A percentile compares a stretch with the other conserved stretches of the same genome.
Evolutionary conservation across 805 yeast species (phyloP).

Genomic region (Wickerhamiella sorbophila): DNA sequence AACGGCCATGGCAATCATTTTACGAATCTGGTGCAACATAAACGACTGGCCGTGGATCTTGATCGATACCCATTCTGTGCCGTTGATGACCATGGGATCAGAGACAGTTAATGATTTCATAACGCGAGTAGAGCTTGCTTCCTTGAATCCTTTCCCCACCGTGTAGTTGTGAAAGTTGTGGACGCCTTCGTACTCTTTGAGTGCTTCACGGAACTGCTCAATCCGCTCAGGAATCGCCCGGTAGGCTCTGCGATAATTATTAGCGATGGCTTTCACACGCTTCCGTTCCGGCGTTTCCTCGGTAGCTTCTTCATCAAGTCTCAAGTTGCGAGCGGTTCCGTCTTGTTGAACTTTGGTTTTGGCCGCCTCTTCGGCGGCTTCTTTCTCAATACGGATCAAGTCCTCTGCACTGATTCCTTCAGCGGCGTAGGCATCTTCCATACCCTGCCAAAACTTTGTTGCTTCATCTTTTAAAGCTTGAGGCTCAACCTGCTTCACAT

Average conservation of each 20-base stretch:
- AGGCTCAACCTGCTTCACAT: slow-evolving; percentile 40
- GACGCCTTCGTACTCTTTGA: slow-evolving; percentile 65
- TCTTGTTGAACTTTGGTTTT: slow-evolving; percentile 14
- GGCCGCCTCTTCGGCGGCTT: slow-evolving; percentile 3
- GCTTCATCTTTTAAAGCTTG: slow-evolving; percentile 56
- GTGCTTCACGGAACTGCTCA: slow-evolving; percentile 46
- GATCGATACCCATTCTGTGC: slow-evolving; percentile 91
- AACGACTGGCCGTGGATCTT: slow-evolving; percentile 97
- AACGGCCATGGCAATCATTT: slow-evolving; percentile 93
- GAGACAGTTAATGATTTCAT: slow-evolving; percentile 70
- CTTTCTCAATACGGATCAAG: slow-evolving; percentile 2
- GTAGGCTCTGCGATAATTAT: slow-evolving; percentile 49
- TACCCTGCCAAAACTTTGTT: slow-evolving; percentile 52
- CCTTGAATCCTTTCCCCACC: slow-evolving; percentile 64
- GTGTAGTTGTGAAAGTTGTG: slow-evolving; percentile 90
- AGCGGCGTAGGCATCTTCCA: slow-evolving; percentile 27
- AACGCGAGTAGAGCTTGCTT: slow-evolving; percentile 69
- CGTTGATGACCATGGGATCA: slow-evolving; percentile 82
- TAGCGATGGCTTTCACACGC: slow-evolving; percentile 48
- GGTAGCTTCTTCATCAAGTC: background rate
- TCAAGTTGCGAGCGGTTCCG: slow-evolving; percentile 4
- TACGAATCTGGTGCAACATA: slow-evolving; percentile 95
- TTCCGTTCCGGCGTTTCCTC: slow-evolving; percentile 23
- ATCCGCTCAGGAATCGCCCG: slow-evolving; percentile 53
- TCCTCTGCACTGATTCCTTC: slow-evolving; percentile 29